These are phyloP conservation scores for Mucor saturninus DNA, from an alignment of 371 early-diverging fungal species.

Conservation along the genomic window DNA sequence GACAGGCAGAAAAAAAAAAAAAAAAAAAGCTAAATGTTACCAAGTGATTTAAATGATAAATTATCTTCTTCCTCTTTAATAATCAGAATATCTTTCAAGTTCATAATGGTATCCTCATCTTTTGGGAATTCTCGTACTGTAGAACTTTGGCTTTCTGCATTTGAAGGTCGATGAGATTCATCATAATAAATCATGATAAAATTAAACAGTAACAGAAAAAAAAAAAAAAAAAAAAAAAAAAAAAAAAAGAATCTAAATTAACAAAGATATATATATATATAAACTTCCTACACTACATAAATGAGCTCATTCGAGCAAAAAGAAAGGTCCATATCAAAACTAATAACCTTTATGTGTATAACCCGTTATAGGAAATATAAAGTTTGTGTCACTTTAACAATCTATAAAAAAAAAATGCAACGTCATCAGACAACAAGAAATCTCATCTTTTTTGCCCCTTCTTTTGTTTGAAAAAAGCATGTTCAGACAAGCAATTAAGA, in stretches of 20 bases:
- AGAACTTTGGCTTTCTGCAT: slow-evolving; percentile 6
- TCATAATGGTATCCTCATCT: slow-evolving; percentile 4
- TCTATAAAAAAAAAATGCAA: not conserved
- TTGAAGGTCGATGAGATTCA: slow-evolving; percentile 7
- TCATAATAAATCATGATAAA: not conserved
- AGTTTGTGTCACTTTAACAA: not conserved
- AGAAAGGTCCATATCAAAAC: slow-evolving; percentile 1
- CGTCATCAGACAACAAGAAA: slow-evolving; percentile 10
- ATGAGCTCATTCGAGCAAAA: slow-evolving; percentile 2
- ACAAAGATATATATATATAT: not conserved
- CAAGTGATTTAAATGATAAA: not conserved
- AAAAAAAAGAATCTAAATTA: not conserved
- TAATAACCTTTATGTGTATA: not conserved
- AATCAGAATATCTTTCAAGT: not conserved
- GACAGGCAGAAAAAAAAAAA: not conserved
- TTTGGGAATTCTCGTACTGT: not conserved
- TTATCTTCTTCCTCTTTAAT: not conserved
- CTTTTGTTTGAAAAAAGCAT: slow-evolving; percentile 4
- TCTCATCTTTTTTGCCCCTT: not conserved
- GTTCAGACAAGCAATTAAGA: slow-evolving; percentile 19
- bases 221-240: slow-evolving; percentile 3
- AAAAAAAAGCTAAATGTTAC: not conserved
- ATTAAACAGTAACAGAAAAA: not conserved
- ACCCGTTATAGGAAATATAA: slow-evolving; percentile 6
- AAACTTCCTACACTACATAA: slow-evolving; percentile 3